Percentiles rank a stretch among this genome's conserved stretches.
Conservation (phyloP, 2,329 filamentous ascomycete genomes). For the Escovopsis weberi region DNA sequence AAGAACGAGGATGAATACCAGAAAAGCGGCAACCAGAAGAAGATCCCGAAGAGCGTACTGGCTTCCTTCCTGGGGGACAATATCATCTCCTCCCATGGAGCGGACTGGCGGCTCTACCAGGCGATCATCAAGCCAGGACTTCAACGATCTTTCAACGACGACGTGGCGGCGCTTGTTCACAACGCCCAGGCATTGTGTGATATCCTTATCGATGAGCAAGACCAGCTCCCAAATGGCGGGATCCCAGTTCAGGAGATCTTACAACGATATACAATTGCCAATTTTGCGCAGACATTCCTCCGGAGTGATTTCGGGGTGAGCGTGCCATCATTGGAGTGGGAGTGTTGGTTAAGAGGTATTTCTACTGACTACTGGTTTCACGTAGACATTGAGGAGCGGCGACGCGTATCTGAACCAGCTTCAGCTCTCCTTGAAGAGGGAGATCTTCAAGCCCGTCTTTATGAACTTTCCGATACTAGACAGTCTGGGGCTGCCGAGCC, state of each 20-base stretch:
- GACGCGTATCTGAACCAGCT: constrained; percentile 11
- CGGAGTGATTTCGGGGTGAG: constrained; percentile 12
- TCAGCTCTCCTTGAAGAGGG: constrained; percentile 14
- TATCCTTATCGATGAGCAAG: constrained; percentile 16
- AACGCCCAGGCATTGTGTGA: constrained; percentile 13
- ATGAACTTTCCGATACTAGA: constrained; percentile 21
- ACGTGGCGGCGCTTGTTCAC: constrained; percentile 7
- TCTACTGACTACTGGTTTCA: neutral
- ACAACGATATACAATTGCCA: constrained; percentile 22
- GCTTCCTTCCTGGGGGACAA: constrained; percentile 25
- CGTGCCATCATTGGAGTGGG: neutral
- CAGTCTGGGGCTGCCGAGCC: constrained; percentile 12
- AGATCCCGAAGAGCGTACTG: constrained; percentile 24
- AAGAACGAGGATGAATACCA: constrained; percentile 17
- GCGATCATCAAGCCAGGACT: constrained; percentile 22
- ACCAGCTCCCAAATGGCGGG: constrained; percentile 8
- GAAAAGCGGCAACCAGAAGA: constrained; percentile 27
- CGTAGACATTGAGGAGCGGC: constrained; percentile 11
- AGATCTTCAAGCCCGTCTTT: constrained; percentile 20
- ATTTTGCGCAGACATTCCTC: constrained; percentile 19
- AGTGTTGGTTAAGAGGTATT: neutral
- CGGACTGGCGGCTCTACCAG: constrained; percentile 20
- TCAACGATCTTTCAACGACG: constrained; percentile 11
- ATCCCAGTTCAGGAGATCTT: constrained; percentile 18
- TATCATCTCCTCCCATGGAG: constrained; percentile 23